Evolutionary conservation across 2,329 filamentous ascomycete genomes (phyloP).

Genomic region (Colletotrichum nymphaeae): DNA sequence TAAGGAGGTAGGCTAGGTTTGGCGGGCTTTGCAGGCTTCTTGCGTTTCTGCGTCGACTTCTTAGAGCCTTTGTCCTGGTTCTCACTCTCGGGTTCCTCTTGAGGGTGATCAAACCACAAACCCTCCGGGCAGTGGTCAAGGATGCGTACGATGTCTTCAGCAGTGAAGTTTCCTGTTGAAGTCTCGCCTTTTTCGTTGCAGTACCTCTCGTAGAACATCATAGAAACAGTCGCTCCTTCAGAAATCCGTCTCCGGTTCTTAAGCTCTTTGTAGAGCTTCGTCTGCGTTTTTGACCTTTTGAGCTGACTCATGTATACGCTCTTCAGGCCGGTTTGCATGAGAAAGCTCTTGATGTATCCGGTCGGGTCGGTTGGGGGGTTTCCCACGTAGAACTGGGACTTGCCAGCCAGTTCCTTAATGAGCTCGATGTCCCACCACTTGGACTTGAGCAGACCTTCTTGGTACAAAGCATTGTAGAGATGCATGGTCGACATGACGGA

Average conservation of each 20-base stretch:
- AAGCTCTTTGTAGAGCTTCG: neutral
- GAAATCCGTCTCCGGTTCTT: neutral
- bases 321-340: neutral
- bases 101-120: neutral
- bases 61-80: neutral
- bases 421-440: neutral
- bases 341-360: neutral
- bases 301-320: neutral
- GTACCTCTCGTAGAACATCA: neutral
- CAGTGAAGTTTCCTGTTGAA: neutral
- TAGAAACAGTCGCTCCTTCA: neutral
- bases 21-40: neutral
- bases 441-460: neutral
- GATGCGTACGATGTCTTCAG: neutral
- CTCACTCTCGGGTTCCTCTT: neutral
- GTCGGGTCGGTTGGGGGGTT: neutral
- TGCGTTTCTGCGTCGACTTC: neutral
- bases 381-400: neutral
- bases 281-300: neutral
- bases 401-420: neutral
- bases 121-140: neutral
- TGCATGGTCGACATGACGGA: neutral
- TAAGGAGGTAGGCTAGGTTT: neutral
- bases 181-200: neutral
- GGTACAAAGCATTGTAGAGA: neutral